phyloP scores from a whole-genome alignment of 2,329 filamentous ascomycete genomes.

The Orbilia quercus region DNA sequence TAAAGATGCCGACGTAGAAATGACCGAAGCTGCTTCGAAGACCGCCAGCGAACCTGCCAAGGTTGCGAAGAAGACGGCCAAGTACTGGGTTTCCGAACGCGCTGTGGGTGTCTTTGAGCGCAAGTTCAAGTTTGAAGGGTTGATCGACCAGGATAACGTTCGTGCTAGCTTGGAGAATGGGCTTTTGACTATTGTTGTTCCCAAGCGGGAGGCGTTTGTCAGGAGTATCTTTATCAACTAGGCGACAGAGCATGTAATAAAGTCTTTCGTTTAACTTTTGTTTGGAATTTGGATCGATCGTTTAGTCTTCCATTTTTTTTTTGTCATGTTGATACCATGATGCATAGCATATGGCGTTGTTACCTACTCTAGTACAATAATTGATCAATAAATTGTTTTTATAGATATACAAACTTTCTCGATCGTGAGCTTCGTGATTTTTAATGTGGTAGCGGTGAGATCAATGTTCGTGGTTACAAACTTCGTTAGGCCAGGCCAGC shows the following conservation, averaged over 20 bases:
- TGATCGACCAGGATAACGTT: constrained; percentile 73
- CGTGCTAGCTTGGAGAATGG: constrained; percentile 74
- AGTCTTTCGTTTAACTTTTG: constrained; percentile 7
- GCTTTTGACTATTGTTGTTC: constrained; percentile 72
- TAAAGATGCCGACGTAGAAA: constrained; percentile 53
- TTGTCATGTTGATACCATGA: constrained; percentile 43
- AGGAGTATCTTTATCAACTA: constrained; percentile 50
- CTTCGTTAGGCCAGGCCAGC: constrained; percentile 3
- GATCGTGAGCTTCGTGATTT: too few relatives aligned
- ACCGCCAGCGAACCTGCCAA: constrained; percentile 62
- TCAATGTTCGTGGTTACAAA: not conserved
- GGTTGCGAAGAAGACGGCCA: constrained; percentile 63
- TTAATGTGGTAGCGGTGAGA: too few relatives aligned
- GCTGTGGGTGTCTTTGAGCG: constrained; percentile 75
- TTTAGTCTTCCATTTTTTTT: constrained; percentile 16
- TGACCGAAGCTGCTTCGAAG: constrained; percentile 60
- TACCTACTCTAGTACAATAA: not conserved
- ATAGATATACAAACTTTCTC: constrained; percentile 4
- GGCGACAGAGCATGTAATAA: constrained; percentile 11
- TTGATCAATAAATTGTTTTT: not conserved
- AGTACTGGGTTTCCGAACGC: constrained; percentile 79
- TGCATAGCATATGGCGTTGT: constrained; percentile 54
- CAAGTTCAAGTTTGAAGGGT: constrained; percentile 74
- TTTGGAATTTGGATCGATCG: not conserved
- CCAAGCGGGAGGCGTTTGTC: constrained; percentile 69